Evolutionary conservation across 2,329 filamentous ascomycete genomes (phyloP).

Genomic region (Rhytidhysteron rufulum): DNA sequence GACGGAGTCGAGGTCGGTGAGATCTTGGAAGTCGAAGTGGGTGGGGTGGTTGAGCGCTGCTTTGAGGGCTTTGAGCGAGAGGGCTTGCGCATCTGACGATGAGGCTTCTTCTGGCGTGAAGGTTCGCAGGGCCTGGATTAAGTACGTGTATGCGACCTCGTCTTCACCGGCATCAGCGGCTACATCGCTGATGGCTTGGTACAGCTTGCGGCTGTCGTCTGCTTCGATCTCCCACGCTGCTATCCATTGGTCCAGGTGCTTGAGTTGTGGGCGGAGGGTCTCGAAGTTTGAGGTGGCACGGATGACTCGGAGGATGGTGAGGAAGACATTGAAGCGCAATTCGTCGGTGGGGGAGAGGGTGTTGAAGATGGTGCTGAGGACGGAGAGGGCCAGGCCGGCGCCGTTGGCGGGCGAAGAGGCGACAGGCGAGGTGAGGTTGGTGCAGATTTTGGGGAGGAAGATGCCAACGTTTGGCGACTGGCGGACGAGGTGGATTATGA

Average conservation of each 20-base stretch:
- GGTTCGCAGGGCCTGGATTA: conserved; percentile 71
- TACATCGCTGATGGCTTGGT: conserved; percentile 75
- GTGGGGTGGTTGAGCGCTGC: conserved; percentile 62
- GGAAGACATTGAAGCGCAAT: conserved; percentile 83
- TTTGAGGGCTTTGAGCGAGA: conserved; percentile 63
- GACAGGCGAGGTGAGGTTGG: conserved; percentile 79
- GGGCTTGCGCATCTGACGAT: conserved; percentile 52
- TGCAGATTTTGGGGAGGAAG: conserved; percentile 83
- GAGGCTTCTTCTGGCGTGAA: conserved; percentile 60
- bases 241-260: conserved; percentile 79
- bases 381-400: conserved; percentile 78
- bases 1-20: conserved; percentile 69
- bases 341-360: conserved; percentile 73
- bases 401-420: conserved; percentile 82
- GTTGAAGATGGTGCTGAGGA: conserved; percentile 96
- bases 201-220: conserved; percentile 81
- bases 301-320: conserved; percentile 82
- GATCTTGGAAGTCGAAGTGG: conserved; percentile 70
- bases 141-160: conserved; percentile 71
- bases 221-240: conserved; percentile 75
- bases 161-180: conserved; percentile 75
- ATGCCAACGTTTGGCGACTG: conserved; percentile 81
- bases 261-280: conserved; percentile 75
- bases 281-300: conserved; percentile 68
- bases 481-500: conserved; percentile 87